Evolutionary conservation across 2,329 filamentous ascomycete genomes (phyloP), one percentile per base, ranked within the genome.

Genomic region (Trichoderma semiorbis): DNA sequence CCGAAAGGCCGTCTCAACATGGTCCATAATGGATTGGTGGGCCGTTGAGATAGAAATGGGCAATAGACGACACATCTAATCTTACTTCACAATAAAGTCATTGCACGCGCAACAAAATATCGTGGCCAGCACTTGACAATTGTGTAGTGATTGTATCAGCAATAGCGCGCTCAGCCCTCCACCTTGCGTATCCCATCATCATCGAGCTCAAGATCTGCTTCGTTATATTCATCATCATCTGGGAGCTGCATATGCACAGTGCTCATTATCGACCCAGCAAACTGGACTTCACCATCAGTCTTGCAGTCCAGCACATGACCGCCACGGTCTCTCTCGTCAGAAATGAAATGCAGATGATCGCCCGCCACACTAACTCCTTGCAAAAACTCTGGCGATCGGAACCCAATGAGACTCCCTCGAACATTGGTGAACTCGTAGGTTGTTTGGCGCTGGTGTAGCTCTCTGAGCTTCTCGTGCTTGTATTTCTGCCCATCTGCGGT

Each of bases 321-420:
- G 18, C 67, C 67, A 0, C 67, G 28, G 39, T 69, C 67, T 24
- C 67, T 36, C n/a, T 69, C 67, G 6, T 61, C 57, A 3, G 67
- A 62, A 26, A 69, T 69, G 43, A 69, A 69, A 3, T 69, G 67
- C 7, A 69, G 28, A 28, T 69, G 67, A 30, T 69, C 67, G 3
- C 67, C 67, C 14, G 67, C 67, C 6, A 69, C 67, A 21, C 67
- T 61, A 10, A 69, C 67, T 7, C 67, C 67, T 28, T 69, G 67
- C 7, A 69, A 11, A 16, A 69, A 69, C 21, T 69, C 67, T 26
- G 67, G 67, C 0, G 67, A 69, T 8, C 67, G 34, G 16, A 69
- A 69, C 2, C 67, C 67, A 28, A 69, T 53, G 11, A 69, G 14
- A 8, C 53, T 69, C 2, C 67, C 67, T 5, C 67, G 57, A 10